Conservation (phyloP, 2,329 filamentous ascomycete genomes). For the Hypomyces rosellus region DNA sequence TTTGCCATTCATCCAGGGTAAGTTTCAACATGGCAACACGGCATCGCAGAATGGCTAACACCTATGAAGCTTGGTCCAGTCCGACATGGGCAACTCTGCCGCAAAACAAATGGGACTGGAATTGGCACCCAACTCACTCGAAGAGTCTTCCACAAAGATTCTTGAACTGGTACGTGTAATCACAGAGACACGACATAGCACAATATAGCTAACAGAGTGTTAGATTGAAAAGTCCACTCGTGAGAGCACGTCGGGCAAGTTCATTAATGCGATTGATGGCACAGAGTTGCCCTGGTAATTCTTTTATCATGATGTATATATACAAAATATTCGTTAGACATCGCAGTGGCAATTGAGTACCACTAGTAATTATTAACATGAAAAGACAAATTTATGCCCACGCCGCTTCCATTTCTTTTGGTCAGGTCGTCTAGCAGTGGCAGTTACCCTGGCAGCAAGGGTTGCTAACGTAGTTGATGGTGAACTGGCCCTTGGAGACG, state of each 20-base stretch:
- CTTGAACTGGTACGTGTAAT: conserved; percentile 17
- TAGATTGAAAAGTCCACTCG: conserved; percentile 31
- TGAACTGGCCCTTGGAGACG: conserved; percentile 11
- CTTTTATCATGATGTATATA: too few relatives aligned
- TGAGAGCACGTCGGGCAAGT: conserved; percentile 19
- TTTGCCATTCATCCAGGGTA: conserved; percentile 19
- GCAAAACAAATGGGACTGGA: conserved; percentile 25
- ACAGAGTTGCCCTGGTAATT: conserved; percentile 14
- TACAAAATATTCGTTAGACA: too few relatives aligned
- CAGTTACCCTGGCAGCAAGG: conserved; percentile 9
- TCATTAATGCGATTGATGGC: conserved; percentile 14
- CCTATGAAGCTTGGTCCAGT: conserved; percentile 29
- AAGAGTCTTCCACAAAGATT: conserved; percentile 29
- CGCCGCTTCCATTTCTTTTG: too few relatives aligned
- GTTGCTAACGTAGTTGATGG: conserved; percentile 11
- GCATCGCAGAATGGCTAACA: neutral
- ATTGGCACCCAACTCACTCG: conserved; percentile 27
- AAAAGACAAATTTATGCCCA: too few relatives aligned
- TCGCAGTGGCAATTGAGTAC: too few relatives aligned
- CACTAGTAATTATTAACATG: too few relatives aligned
- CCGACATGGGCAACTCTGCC: conserved; percentile 33
- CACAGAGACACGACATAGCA: neutral
- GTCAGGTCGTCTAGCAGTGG: conserved; percentile 1
- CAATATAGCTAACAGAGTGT: too few relatives aligned
- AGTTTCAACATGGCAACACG: neutral